These are phyloP conservation scores for Butyriboletus loyo DNA, from an alignment of 768 basidiomycete genomes.

Conservation along the genomic window DNA sequence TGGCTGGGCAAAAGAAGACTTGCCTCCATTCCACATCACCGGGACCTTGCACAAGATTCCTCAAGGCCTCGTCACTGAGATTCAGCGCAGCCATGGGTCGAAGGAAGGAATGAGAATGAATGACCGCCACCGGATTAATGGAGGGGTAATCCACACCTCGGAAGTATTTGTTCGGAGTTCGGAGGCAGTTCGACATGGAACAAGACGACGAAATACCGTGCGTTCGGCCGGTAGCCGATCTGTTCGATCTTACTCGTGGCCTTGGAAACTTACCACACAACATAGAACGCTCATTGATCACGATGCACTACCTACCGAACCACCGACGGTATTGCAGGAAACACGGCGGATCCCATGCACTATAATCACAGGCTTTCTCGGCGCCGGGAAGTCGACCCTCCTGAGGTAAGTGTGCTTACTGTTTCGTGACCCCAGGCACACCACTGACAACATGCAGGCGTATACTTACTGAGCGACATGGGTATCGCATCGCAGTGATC, in stretches of 20 bases:
- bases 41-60: constrained; percentile 71
- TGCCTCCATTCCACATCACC: constrained; percentile 84
- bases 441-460: constrained; percentile 44
- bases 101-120: neutral
- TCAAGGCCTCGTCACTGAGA: constrained; percentile 41
- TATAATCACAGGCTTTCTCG: constrained; percentile 92
- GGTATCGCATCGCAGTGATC: constrained; percentile 94
- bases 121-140: neutral
- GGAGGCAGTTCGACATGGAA: constrained; percentile 37
- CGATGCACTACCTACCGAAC: neutral
- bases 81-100: constrained; percentile 20
- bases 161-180: constrained; percentile 27
- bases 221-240: constrained; percentile 19
- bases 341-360: constrained; percentile 74
- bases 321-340: constrained; percentile 2
- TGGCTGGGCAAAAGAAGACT: constrained; percentile 18
- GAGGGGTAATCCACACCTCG: constrained; percentile 13
- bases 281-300: constrained; percentile 34
- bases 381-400: constrained; percentile 91
- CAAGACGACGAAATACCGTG: constrained; percentile 62
- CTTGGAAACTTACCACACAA: constrained; percentile 6
- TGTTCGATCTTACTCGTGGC: constrained; percentile 6
- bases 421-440: neutral
- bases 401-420: constrained; percentile 50
- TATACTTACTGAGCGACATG: constrained; percentile 90